Base-by-base conservation (phyloP, 371 early-diverging fungal genomes). In the Apophysomyces elegans region DNA sequence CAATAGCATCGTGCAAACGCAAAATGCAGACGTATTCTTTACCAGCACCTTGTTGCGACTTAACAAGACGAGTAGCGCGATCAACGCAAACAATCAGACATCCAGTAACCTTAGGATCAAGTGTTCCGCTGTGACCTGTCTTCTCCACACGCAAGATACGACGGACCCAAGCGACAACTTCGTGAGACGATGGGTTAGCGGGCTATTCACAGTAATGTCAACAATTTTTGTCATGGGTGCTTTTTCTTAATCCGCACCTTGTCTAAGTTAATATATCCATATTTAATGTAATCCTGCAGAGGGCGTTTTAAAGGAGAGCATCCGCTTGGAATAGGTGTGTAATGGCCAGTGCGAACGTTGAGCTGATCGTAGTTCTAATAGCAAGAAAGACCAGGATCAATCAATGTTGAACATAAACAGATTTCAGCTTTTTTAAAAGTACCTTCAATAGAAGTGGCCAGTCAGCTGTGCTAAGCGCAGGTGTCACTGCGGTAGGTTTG, bases 101-200 rank as follows among this genome's bases (percentile, higher is more conserved):
- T 41, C 99, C 99, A 43, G 99, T 99, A 50, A 99, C 99, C 82
- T 99, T 98, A 68, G 99, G 99, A 86, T 99, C 99, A 11, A 99
- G 90, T 12, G 99, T 99, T 65, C 99, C 99, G 75, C 91, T 89
- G 89, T 99, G 99, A 54, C 99, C 99, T 41, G 99, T 99, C 85
- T 99, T 99, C 72, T 99, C 99, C 50, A 96, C 97, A 63, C 96
- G 90, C 61, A 99, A 90, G 67, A 99, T 99, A 68, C 98, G 94
- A 64, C 98, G 94, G 66, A 99, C 95, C 99, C 99, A 99, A 60
- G 99, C 99, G 54, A 99, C 99, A 54, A 99, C 99, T 87, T 99
- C 99, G 88, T 99, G 99, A 45, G 99, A 99, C 45, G 98, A 98
- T 60, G 99, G 99, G 87, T 99, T 99, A 58, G 98, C 91, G 60